phyloP scores from a whole-genome alignment of 2,329 filamentous ascomycete species.

The Geoglossum cookeanum region DNA sequence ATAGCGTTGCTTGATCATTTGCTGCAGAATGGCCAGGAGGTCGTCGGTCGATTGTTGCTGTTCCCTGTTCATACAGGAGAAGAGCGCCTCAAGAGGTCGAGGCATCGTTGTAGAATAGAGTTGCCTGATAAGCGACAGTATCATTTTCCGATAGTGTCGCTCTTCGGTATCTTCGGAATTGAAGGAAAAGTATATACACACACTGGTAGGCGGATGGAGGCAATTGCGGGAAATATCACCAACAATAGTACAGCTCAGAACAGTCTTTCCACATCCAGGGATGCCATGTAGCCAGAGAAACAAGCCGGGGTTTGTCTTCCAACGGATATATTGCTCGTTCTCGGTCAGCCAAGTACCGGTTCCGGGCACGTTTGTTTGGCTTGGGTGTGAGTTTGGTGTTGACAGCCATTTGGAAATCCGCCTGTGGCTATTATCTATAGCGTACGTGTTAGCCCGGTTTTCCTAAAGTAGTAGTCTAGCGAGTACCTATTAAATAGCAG shows the following conservation, averaged over 20 bases:
- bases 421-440: too few species aligned
- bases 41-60: background rate
- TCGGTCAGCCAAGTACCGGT: conserved; percentile 10
- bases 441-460: too few species aligned
- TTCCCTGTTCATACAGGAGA: background rate
- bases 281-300: conserved; percentile 24
- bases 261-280: conserved; percentile 23
- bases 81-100: background rate
- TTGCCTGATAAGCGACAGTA: conserved; percentile 20
- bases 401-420: too few species aligned
- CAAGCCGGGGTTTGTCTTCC: conserved; percentile 10
- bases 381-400: too few species aligned
- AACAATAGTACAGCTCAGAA: conserved; percentile 11
- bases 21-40: background rate
- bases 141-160: conserved; percentile 16
- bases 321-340: conserved; percentile 4
- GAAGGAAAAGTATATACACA: conserved; percentile 21
- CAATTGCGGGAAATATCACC: background rate
- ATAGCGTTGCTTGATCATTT: background rate
- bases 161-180: conserved; percentile 21
- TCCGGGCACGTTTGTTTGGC: background rate
- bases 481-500: too few species aligned
- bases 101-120: conserved; percentile 13
- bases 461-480: too few species aligned
- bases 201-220: background rate